Evolutionary conservation across 140 eudicot species (phyloP).

Genomic region (Flaveria floridana): DNA sequence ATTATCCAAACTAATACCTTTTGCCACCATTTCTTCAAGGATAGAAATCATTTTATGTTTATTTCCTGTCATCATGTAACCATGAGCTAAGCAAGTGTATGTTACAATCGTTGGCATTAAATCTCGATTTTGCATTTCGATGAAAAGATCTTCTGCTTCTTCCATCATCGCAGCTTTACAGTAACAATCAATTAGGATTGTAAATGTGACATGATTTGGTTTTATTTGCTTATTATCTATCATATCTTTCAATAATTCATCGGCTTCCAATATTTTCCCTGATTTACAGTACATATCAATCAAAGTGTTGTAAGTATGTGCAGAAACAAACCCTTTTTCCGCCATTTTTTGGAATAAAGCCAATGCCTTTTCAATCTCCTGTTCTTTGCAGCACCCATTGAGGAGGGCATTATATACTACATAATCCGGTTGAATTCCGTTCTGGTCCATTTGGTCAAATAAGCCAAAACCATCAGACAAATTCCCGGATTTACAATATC

Average conservation of each 20-base stretch:
- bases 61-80: slow-evolving; percentile 56
- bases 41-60: slow-evolving; percentile 56
- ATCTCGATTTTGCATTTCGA: slow-evolving; percentile 65
- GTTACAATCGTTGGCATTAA: slow-evolving; percentile 66
- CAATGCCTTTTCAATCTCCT: slow-evolving; percentile 56
- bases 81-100: slow-evolving; percentile 69
- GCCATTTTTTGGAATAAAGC: slow-evolving; percentile 52
- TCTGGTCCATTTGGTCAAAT: slow-evolving; percentile 52
- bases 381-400: slow-evolving; percentile 73
- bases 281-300: slow-evolving; percentile 66
- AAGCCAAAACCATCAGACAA: slow-evolving; percentile 55
- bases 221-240: slow-evolving; percentile 45
- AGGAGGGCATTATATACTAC: slow-evolving; percentile 63
- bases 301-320: slow-evolving; percentile 65
- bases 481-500: slow-evolving; percentile 66
- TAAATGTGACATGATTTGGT: slow-evolving; percentile 73
- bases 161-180: slow-evolving; percentile 68
- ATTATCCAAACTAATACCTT: slow-evolving; percentile 75
- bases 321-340: slow-evolving; percentile 55
- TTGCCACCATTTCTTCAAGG: slow-evolving; percentile 60
- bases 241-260: slow-evolving; percentile 64
- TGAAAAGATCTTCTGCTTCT: slow-evolving; percentile 66
- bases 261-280: slow-evolving; percentile 63
- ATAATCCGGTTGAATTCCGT: slow-evolving; percentile 54
- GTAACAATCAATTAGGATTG: slow-evolving; percentile 60